Evolutionary conservation across 805 yeast species (phyloP).

Genomic region (Spathaspora gorwiae): DNA sequence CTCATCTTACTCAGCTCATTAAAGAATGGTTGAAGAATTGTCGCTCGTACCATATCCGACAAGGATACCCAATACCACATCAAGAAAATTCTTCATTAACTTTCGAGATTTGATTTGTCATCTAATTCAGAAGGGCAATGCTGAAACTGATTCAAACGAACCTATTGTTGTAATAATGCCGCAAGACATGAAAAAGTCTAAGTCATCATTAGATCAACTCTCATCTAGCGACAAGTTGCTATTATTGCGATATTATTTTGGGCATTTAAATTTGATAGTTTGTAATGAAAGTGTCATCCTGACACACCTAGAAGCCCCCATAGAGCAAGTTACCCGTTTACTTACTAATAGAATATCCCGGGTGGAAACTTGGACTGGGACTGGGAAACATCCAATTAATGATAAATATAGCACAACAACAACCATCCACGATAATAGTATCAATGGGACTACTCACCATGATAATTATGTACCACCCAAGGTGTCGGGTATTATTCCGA

Average conservation of each 20-base stretch:
- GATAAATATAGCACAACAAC: constrained; percentile 1
- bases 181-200: constrained; percentile 1
- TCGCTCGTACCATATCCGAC: constrained; percentile 1
- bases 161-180: constrained; percentile 26
- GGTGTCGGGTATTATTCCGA: constrained; percentile 23
- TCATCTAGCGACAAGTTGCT: constrained; percentile 23
- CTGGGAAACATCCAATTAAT: constrained; percentile 16
- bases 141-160: constrained; percentile 29
- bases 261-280: constrained; percentile 33
- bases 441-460: not conserved
- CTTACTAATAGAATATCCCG: constrained; percentile 31
- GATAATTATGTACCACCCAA: constrained; percentile 2
- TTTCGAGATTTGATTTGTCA: constrained; percentile 14
- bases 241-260: constrained; percentile 32
- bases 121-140: constrained; percentile 28
- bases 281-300: not conserved
- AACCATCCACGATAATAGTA: not conserved
- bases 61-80: not conserved
- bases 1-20: no score
- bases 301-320: constrained; percentile 3
- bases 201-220: constrained; percentile 20
- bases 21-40: constrained; percentile 5
- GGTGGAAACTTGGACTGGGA: constrained; percentile 43
- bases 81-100: not conserved
- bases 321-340: constrained; percentile 18